A percentile compares a stretch with the other conserved stretches of the same genome.
Conservation (phyloP, 306 rosid species). For the Ceratonia siliqua region DNA sequence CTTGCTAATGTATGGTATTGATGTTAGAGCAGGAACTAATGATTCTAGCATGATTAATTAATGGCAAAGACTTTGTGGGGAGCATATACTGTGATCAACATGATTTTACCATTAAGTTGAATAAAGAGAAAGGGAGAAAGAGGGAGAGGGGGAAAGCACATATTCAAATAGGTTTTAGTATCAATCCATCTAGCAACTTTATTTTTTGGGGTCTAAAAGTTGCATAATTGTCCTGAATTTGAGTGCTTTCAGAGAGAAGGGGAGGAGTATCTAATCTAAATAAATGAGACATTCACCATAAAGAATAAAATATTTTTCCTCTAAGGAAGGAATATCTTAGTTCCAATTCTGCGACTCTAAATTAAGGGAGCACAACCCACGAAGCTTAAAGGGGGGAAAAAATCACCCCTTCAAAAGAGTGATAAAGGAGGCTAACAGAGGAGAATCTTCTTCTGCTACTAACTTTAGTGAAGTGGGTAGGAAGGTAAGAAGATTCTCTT, state of each 20-base stretch:
- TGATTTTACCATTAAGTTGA: conserved; percentile 50
- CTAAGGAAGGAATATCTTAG: conserved; percentile 91
- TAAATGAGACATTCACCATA: conserved; percentile 65
- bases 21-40: conserved; percentile 43
- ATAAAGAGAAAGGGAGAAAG: conserved; percentile 42
- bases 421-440: conserved; percentile 57
- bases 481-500: conserved; percentile 98
- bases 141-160: conserved; percentile 56
- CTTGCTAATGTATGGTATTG: conserved; percentile 36
- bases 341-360: conserved; percentile 89
- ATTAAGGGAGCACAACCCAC: conserved; percentile 73
- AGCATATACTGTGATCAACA: conserved; percentile 62
- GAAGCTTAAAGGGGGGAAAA: conserved; percentile 60
- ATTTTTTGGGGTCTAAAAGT: conserved; percentile 69
- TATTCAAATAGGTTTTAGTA: conserved; percentile 84
- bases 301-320: conserved; percentile 66
- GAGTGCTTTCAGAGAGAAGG: conserved; percentile 67
- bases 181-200: conserved; percentile 77
- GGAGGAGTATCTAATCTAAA: conserved; percentile 73
- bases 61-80: conserved; percentile 36
- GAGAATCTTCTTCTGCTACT: conserved; percentile 83
- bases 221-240: conserved; percentile 70
- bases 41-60: conserved; percentile 59
- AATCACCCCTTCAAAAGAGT: conserved; percentile 48
- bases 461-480: conserved; percentile 89